Percentiles rank a stretch among this genome's conserved stretches.
These are phyloP conservation scores for Sporothrix variecibatus DNA, from an alignment of 2,329 filamentous ascomycete genomes.

Conservation along the genomic window DNA sequence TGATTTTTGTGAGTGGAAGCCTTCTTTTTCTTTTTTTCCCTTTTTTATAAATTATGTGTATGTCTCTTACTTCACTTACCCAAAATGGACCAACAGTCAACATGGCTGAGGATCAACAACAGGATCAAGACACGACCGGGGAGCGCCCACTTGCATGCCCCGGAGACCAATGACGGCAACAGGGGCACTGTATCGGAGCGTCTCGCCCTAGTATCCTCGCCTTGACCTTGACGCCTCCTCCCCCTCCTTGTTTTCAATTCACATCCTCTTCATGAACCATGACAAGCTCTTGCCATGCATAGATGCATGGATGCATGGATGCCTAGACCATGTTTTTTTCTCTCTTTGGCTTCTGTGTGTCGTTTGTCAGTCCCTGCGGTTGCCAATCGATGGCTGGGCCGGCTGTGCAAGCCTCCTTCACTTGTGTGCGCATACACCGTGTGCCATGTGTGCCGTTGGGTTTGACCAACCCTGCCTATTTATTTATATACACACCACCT, in stretches of 20 bases:
- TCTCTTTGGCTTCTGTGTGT: background rate
- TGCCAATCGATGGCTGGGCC: background rate
- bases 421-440: background rate
- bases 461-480: background rate
- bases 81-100: slow-evolving; percentile 6
- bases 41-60: background rate
- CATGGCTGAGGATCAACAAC: background rate
- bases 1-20: too few species aligned
- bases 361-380: background rate
- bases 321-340: background rate
- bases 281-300: background rate
- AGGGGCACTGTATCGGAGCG: slow-evolving; percentile 7
- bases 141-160: background rate
- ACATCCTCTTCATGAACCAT: background rate
- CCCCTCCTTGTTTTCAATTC: background rate
- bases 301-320: background rate
- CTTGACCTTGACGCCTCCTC: background rate
- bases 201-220: background rate
- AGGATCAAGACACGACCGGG: background rate
- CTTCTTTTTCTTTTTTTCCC: background rate
- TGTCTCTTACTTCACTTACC: background rate
- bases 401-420: background rate
- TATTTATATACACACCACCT: background rate
- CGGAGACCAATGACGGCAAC: background rate
- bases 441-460: background rate